Evolutionary conservation across 257 asterid species (phyloP), one percentile per base, ranked within the genome.

Genomic region (Salvia hispanica): DNA sequence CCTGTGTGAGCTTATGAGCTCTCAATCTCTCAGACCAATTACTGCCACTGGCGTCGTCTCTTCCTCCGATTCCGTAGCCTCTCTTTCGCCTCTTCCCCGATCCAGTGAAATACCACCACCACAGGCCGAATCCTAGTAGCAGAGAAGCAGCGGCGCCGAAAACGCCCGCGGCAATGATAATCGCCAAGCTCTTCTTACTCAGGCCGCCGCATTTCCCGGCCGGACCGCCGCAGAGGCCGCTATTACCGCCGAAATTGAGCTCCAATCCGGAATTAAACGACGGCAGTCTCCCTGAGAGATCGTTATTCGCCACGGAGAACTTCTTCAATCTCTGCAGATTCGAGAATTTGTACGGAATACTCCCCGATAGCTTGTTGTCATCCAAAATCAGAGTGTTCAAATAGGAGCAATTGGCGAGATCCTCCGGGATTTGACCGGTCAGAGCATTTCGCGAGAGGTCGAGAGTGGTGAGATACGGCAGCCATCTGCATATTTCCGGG

Each of bases 371-470:
- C 47, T 69, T 69, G 57, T 91, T 91, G 5, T 47, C 83, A 36
- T 71, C 82, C 51, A 64, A 58, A 48, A 77, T 77, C 75, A 77
- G 13, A 57, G 33, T 71, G 64, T 91, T 88, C 77, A 91, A 62
- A 66, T 82, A 91, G 59, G 83, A 52, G 72, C 98, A 88, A 11
- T 81, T 83, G 5, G 76, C 90, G 2, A 91, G 84, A 74, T 82
- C 95, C 36, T 77, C 84, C 6, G 95, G 98, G 28, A 91, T 91
- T 9, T 72, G 40, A 18, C 94, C 98, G 3, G 86, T 82, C 61
- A 86, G 81, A 18, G 31, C 40, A 15, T 91, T 91, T 57, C 76
- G 71, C 2, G 95, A 88, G 69, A 91, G 69, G 72, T 91, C 98
- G 36, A 91, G 81, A 36, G 82, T 52, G 4, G 80, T 85, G 33